Evolutionary conservation across 2,329 filamentous ascomycete genomes (phyloP).

Genomic region (Leptographium procerum): DNA sequence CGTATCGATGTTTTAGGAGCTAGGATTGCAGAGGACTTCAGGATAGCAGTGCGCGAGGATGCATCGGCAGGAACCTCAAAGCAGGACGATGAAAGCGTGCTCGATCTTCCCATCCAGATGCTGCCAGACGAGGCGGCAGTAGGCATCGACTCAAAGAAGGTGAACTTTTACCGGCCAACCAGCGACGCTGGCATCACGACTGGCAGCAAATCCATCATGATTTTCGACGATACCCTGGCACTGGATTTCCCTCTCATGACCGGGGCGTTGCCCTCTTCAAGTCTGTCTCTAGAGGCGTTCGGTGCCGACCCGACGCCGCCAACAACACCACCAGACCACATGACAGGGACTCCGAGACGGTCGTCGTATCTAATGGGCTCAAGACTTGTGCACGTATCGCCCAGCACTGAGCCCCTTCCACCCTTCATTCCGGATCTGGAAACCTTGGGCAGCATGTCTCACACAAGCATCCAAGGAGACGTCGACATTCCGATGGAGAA

Average conservation of each 20-base stretch:
- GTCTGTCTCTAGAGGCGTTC: constrained; percentile 40
- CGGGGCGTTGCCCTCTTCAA: constrained; percentile 31
- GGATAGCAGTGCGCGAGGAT: constrained; percentile 60
- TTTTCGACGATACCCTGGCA: constrained; percentile 58
- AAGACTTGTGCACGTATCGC: constrained; percentile 25
- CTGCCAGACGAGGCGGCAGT: constrained; percentile 15
- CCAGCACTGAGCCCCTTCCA: constrained; percentile 29
- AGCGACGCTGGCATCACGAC: constrained; percentile 54
- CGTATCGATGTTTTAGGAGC: constrained; percentile 78
- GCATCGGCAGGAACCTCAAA: constrained; percentile 17
- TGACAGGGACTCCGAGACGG: constrained; percentile 34
- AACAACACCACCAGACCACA: constrained; percentile 43
- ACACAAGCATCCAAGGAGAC: not conserved
- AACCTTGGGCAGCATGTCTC: constrained; percentile 20
- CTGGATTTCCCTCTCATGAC: constrained; percentile 40
- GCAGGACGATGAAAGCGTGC: not conserved
- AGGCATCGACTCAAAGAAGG: not conserved
- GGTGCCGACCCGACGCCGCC: constrained; percentile 48
- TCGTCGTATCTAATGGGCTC: constrained; percentile 46
- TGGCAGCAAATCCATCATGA: constrained; percentile 84
- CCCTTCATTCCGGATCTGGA: constrained; percentile 36
- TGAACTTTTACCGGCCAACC: constrained; percentile 23
- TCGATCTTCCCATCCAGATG: not conserved
- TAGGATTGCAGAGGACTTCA: constrained; percentile 67
- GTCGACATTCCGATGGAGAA: constrained; percentile 7